phyloP scores from a whole-genome alignment of 305 asterid species.

The Fraxinus latifolia region DNA sequence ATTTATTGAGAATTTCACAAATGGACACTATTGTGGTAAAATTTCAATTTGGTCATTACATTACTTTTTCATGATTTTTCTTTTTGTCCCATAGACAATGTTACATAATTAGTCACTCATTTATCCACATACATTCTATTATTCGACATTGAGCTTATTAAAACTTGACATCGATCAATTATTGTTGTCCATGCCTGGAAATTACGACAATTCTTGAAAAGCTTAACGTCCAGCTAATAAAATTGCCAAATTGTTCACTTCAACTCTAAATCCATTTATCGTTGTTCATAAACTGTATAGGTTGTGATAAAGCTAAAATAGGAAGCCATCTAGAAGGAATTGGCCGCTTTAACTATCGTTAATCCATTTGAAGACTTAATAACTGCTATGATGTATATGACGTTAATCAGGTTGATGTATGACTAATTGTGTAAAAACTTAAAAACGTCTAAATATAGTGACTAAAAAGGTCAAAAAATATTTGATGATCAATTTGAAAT shows the following conservation, averaged over 20 bases:
- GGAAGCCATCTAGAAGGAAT: background rate
- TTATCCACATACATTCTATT: background rate
- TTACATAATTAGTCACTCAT: background rate
- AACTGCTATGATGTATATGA: background rate
- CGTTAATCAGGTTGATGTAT: background rate
- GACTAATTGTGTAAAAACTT: background rate
- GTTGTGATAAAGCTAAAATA: background rate
- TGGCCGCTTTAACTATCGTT: background rate
- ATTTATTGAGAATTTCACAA: background rate
- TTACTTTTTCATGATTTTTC: background rate
- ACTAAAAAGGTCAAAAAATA: background rate
- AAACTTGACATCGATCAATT: background rate
- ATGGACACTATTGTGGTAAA: background rate
- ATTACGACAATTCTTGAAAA: background rate
- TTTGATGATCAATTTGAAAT: background rate
- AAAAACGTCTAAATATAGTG: background rate
- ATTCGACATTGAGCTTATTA: background rate
- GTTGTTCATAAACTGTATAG: background rate
- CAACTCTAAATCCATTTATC: background rate
- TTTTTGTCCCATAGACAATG: background rate
- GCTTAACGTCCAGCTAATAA: background rate
- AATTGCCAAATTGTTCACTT: background rate
- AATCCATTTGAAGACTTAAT: background rate
- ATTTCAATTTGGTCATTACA: background rate
- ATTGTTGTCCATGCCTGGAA: background rate